These are phyloP conservation scores for Fraxinus nigra DNA, from an alignment of 305 asterid genomes.

Conservation along the genomic window DNA sequence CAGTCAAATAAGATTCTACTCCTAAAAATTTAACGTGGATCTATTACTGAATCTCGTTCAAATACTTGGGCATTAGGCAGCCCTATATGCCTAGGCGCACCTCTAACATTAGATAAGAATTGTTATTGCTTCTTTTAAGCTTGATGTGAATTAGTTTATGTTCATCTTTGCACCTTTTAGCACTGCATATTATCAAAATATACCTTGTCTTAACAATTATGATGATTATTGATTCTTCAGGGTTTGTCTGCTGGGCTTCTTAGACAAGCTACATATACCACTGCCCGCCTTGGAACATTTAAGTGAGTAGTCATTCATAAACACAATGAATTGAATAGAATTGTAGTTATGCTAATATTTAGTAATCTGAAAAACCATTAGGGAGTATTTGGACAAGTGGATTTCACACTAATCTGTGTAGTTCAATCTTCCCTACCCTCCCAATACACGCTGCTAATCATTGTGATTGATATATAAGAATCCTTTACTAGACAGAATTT, in stretches of 20 bases:
- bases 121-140: not conserved
- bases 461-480: not conserved
- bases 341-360: not conserved
- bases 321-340: not conserved
- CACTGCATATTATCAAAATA: not conserved
- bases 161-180: not conserved
- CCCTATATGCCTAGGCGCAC: too few relatives aligned
- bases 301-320: conserved; percentile 44
- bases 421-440: not conserved
- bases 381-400: not conserved
- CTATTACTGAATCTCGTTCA: not conserved
- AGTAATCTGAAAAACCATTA: not conserved
- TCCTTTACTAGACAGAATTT: not conserved
- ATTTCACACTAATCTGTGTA: not conserved
- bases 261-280: conserved; percentile 82
- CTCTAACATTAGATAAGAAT: not conserved
- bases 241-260: conserved; percentile 91
- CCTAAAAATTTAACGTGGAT: not conserved
- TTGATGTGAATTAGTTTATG: conserved; percentile 2
- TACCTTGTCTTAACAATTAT: not conserved
- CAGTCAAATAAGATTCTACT: not conserved
- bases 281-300: conserved; percentile 86
- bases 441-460: not conserved
- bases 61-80: not conserved
- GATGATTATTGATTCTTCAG: conserved; percentile 33